Evolutionary conservation across 2,329 filamentous ascomycete genomes (phyloP).

Genomic region (Fusarium sp.): DNA sequence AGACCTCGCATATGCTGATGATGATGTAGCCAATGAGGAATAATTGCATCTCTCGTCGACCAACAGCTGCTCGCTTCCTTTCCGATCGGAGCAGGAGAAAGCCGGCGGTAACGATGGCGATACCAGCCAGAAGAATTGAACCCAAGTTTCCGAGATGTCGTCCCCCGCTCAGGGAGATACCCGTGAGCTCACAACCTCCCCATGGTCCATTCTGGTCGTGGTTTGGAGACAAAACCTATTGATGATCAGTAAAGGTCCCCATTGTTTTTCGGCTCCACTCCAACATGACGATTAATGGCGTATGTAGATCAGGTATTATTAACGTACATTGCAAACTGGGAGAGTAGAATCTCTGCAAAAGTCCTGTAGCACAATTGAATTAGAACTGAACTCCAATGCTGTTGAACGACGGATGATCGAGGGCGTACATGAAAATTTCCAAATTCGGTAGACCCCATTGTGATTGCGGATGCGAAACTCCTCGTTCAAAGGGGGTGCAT

Average conservation of each 20-base stretch:
- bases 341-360: conserved; percentile 88
- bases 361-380: conserved; percentile 63
- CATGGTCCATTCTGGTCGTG: conserved; percentile 70
- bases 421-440: conserved; percentile 68
- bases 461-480: conserved; percentile 48
- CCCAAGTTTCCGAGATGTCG: conserved; percentile 85
- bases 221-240: conserved; percentile 64
- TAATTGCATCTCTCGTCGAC: conserved; percentile 95
- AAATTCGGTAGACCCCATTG: conserved; percentile 71
- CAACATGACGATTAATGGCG: conserved; percentile 16
- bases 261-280: conserved; percentile 37
- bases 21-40: conserved; percentile 90
- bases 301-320: conserved; percentile 14
- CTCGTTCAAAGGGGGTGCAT: conserved; percentile 42
- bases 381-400: conserved; percentile 12
- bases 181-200: conserved; percentile 79
- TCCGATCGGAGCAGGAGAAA: conserved; percentile 85
- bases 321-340: conserved; percentile 84
- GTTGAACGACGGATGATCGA: conserved; percentile 11
- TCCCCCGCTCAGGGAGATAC: conserved; percentile 76
- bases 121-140: conserved; percentile 84
- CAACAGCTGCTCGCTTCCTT: conserved; percentile 91
- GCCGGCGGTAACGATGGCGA: conserved; percentile 76
- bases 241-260: conserved; percentile 36
- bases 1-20: conserved; percentile 94